Evolutionary conservation across 768 basidiomycete species (phyloP), one percentile per base, ranked within the genome.

Genomic region (Leccinum longicurvipes): DNA sequence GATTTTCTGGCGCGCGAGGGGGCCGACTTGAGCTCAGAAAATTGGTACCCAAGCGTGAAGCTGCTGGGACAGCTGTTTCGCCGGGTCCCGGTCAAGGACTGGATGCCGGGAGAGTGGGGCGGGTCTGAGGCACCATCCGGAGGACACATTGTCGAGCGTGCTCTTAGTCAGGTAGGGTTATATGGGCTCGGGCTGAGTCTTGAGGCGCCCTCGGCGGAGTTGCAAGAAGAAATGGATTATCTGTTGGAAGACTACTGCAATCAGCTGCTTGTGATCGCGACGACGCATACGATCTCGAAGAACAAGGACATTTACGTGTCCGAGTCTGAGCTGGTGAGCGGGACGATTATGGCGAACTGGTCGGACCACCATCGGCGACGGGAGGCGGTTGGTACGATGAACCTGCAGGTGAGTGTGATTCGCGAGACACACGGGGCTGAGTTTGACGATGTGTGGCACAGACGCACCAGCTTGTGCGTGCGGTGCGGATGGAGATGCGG

Each of bases 1-100:
- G 79, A 80, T 55, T 80, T 76, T 61, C 63, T 80, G 3, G 73
- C 74, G n/a, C 72, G 67, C 11, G 78, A 80, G 55, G 73, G 71
- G 5, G 66, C 70, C 0, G 65, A 69, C 53, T 27, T 67, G 32
- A 47, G 58, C 6, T 48, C 58, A 15, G 54, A 57, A 1, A 48
- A 19, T 1, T 77, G 66, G 55, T 83, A 82, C 62, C 58, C 58
- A 4, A 82, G 80, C 14, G 0, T 32, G 6, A 78, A 78, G 47
- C 60, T 77, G 1, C 69, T 83, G 1, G 81, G 81, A 23, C 2
- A 64, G 1, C 63, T 82, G 28, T 82, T 72, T 57, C 77, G 81
- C 21, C 74, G 70, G 4, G 76, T 82, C 12, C 77, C 77, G 0
- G 50, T 72, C 29, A 60, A 64, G 41, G 66, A 71, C 27, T 75